Evolutionary conservation across 768 basidiomycete genomes (phyloP).

Genomic region (Phaeotremella skinneri): DNA sequence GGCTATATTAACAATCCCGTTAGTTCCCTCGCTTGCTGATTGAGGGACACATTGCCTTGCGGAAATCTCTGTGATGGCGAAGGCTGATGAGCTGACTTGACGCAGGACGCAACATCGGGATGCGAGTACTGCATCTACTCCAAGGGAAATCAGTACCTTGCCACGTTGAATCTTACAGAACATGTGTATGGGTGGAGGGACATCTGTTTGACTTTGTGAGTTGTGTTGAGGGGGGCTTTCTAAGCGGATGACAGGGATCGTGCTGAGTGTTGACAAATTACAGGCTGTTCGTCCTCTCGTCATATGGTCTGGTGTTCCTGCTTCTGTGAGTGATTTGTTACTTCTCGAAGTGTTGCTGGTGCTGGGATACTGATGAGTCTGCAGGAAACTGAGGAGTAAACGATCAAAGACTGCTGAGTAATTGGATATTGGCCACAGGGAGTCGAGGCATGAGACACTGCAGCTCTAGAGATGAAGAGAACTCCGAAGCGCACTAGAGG

Average conservation of each 20-base stretch:
- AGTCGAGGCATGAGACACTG: too few relatives aligned
- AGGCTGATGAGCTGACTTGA: background rate
- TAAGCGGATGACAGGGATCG: background rate
- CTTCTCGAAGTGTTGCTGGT: background rate
- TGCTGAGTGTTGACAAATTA: background rate
- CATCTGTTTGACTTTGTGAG: conserved; percentile 36
- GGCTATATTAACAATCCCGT: conserved; percentile 43
- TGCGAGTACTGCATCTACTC: conserved; percentile 44
- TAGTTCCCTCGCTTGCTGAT: background rate
- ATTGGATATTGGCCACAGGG: too few relatives aligned
- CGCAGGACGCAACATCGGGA: conserved; percentile 23
- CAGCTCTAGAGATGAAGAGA: too few relatives aligned
- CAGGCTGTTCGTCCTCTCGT: conserved; percentile 8
- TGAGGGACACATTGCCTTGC: too few relatives aligned
- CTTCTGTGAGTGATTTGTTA: conserved; percentile 16
- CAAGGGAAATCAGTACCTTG: conserved; percentile 43
- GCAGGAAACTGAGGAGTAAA: conserved; percentile 42
- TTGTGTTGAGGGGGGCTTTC: background rate
- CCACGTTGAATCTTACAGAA: conserved; percentile 30
- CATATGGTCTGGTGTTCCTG: conserved; percentile 14
- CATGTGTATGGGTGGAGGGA: conserved; percentile 32
- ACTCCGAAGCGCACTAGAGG: too few relatives aligned
- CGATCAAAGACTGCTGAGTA: conserved; percentile 42
- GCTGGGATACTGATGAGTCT: too few relatives aligned
- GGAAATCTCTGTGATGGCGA: too few relatives aligned